Evolutionary conservation across 176 grass and related monocot species (phyloP), one percentile per base, ranked within the genome.

Genomic region (Saccharum spontaneum): DNA sequence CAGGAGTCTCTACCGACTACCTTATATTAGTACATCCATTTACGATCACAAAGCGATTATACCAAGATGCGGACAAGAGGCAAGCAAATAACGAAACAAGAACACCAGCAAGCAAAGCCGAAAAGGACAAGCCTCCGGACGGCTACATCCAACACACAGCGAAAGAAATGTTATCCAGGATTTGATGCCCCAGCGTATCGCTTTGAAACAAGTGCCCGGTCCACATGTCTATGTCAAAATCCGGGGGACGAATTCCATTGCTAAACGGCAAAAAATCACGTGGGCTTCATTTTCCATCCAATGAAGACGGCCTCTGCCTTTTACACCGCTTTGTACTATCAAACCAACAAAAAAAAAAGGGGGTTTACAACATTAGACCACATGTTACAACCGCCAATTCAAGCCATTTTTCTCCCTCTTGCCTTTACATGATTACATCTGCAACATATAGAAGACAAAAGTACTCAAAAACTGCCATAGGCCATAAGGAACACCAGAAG

Each of bases 371-470:
- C 72, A 63, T 17, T 40, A 24, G 28, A 70, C 24, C 18, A 28
- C 40, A 74, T 41, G 20, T 41, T 33, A 59, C 26, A 49, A 39
- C 64, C 36, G 76, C 28, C 54, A 26, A 86, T 52, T 30, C 24
- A 44, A 9, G 28, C 2, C 59, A 9, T 40, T 37, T n/a, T 78
- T 54, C 31, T 76, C n/a, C 39, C 6, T 61, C 79, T 48, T 57
- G 17, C 15, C 37, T 60, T 71, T 57, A 50, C 75, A 60, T 61
- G 59, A 62, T 62, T 60, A 24, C 59, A 62, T 40, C 80, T 87
- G 84, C 69, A 87, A 54, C 17, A 82, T 12, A 78, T 7, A 82
- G 20, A 59, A 49, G 73, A 46, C 7, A 20, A 41, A 61, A 16
- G 67, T 28, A 79, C 4, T 83, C 48, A 86, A 69, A 39, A 79